Evolutionary conservation across 2,329 filamentous ascomycete genomes (phyloP).

Genomic region (Beauveria bassiana): DNA sequence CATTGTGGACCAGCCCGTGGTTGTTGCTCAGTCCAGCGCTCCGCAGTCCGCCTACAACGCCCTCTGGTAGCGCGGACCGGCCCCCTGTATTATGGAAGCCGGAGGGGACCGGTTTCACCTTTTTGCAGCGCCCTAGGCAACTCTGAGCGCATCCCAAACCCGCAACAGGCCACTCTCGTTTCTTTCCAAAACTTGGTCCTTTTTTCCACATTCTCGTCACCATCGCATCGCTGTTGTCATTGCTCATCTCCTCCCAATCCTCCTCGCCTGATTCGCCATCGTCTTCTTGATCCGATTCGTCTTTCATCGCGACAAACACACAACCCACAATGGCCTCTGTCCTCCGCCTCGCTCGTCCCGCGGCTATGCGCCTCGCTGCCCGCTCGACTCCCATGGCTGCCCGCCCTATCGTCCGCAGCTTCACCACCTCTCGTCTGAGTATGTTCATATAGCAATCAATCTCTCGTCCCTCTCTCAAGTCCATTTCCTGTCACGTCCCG

Average conservation of each 20-base stretch:
- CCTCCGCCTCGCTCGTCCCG: conserved; percentile 42
- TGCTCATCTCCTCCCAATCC: background rate
- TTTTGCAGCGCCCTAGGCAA: background rate
- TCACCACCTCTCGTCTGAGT: conserved; percentile 34
- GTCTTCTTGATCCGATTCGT: conserved; percentile 4
- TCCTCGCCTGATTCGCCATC: background rate
- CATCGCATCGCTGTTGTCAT: background rate
- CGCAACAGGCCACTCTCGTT: conserved; percentile 8
- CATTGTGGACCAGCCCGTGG: background rate
- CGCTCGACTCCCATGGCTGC: conserved; percentile 22
- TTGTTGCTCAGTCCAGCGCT: background rate
- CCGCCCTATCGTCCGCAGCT: conserved; percentile 35
- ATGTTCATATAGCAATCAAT: conserved; percentile 14
- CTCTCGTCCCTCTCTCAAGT: background rate
- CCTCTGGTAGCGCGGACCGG: background rate
- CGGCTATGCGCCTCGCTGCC: conserved; percentile 30
- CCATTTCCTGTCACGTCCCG: background rate
- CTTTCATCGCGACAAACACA: background rate
- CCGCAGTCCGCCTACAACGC: background rate
- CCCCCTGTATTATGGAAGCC: background rate
- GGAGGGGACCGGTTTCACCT: conserved; percentile 6
- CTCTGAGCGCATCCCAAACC: conserved; percentile 2
- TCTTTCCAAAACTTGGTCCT: conserved; percentile 7
- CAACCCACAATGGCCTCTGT: conserved; percentile 50
- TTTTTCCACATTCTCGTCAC: background rate